Conservation (phyloP, 208 protist species). For the Trypanosomatidae sp. region DNA sequence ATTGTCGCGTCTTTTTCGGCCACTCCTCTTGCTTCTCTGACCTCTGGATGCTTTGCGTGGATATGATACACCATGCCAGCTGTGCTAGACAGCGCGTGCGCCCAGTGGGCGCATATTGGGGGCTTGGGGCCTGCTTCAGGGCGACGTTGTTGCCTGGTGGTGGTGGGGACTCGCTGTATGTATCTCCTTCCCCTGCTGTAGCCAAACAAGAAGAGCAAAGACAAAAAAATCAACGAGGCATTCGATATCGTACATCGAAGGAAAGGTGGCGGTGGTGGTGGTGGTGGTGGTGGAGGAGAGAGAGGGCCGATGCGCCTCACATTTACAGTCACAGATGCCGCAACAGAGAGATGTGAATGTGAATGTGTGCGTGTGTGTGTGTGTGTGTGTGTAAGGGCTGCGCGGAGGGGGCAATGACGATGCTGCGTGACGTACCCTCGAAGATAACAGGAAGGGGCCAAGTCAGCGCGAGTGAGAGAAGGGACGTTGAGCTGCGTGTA, state of each 20-base stretch:
- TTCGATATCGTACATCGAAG: not conserved
- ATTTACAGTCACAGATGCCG: not conserved
- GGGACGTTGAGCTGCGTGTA: not conserved
- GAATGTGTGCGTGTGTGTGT: slow-evolving; percentile 1
- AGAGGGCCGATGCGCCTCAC: not conserved
- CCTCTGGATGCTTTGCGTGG: not conserved
- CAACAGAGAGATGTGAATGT: not conserved
- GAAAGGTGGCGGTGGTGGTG: not conserved
- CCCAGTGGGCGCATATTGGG: not conserved
- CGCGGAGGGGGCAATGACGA: not conserved
- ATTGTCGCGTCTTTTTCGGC: not conserved
- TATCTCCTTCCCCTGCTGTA: not conserved
- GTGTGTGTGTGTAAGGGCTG: not conserved
- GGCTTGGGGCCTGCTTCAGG: no score
- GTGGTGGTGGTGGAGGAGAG: not conserved
- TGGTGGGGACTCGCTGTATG: not conserved
- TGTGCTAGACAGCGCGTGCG: not conserved
- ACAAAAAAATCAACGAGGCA: not conserved
- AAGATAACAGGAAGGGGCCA: not conserved
- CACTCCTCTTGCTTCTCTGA: not conserved
- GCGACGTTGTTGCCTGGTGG: no score
- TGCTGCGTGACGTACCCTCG: not conserved
- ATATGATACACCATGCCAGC: not conserved
- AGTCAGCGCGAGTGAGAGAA: not conserved
- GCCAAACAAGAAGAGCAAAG: not conserved